phyloP scores from a whole-genome alignment of 352 stramenopile genomes.

The Phytophthora fragariae region DNA sequence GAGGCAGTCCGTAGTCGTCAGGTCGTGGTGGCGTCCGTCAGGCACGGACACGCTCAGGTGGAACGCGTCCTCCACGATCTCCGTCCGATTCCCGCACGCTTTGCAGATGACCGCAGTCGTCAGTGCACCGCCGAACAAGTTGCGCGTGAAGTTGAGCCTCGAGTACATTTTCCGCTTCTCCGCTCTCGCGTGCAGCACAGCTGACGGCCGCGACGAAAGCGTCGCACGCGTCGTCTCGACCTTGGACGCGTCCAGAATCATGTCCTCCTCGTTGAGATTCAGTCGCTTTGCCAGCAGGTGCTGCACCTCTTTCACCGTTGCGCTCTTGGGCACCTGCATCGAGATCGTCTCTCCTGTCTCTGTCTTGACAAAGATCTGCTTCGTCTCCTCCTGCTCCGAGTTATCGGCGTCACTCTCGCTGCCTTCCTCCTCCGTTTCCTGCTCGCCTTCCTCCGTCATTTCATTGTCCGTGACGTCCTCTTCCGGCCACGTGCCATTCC shows the following conservation, averaged over 20 bases:
- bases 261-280: slow-evolving; percentile 61
- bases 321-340: slow-evolving; percentile 55
- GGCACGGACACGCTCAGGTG: slow-evolving; percentile 70
- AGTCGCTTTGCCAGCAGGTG: slow-evolving; percentile 61
- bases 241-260: slow-evolving; percentile 54
- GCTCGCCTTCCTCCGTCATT: slow-evolving; percentile 23
- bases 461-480: slow-evolving; percentile 35
- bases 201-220: slow-evolving; percentile 34
- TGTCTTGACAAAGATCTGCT: slow-evolving; percentile 75
- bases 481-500: slow-evolving; percentile 26
- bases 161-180: slow-evolving; percentile 51
- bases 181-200: slow-evolving; percentile 35
- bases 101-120: slow-evolving; percentile 62
- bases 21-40: slow-evolving; percentile 15
- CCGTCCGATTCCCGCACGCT: slow-evolving; percentile 56
- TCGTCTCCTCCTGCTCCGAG: slow-evolving; percentile 40
- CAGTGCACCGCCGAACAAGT: slow-evolving; percentile 62
- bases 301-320: slow-evolving; percentile 62
- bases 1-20: slow-evolving; percentile 57
- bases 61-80: slow-evolving; percentile 68
- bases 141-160: slow-evolving; percentile 67
- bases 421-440: slow-evolving; percentile 34
- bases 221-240: slow-evolving; percentile 35
- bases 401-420: slow-evolving; percentile 36
- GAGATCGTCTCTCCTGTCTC: slow-evolving; percentile 68